These are phyloP conservation scores for Cryphonectria nitschkei DNA, from an alignment of 2,329 filamentous ascomycete genomes.

Conservation along the genomic window DNA sequence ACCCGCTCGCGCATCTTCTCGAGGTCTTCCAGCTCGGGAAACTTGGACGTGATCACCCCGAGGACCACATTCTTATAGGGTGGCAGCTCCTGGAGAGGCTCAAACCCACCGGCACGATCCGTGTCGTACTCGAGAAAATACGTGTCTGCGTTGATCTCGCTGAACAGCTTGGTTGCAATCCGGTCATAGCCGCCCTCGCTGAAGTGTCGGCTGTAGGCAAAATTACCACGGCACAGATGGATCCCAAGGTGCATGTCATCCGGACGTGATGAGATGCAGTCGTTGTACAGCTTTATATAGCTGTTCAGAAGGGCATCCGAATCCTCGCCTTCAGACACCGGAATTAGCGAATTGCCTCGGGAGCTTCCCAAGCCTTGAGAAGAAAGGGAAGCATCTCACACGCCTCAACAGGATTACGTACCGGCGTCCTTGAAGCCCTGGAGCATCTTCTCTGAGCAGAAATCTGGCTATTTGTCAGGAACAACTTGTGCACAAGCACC, in stretches of 20 bases:
- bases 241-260: constrained; percentile 71
- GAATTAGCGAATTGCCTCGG: not conserved
- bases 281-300: constrained; percentile 76
- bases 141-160: constrained; percentile 52
- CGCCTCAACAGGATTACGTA: constrained; percentile 1
- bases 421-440: constrained; percentile 58
- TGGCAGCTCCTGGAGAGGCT: constrained; percentile 63
- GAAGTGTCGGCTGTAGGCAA: constrained; percentile 65
- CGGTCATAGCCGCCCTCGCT: constrained; percentile 66
- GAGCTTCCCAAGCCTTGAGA: not conserved
- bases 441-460: constrained; percentile 71
- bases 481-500: not conserved
- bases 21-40: constrained; percentile 59
- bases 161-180: constrained; percentile 64
- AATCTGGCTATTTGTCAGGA: constrained; percentile 49
- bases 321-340: constrained; percentile 46
- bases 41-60: constrained; percentile 65
- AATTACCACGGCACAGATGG: constrained; percentile 68
- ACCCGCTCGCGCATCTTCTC: constrained; percentile 59
- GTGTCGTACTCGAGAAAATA: constrained; percentile 61
- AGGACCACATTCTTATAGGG: constrained; percentile 64
- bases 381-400: not conserved
- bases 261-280: constrained; percentile 64
- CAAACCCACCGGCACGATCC: constrained; percentile 61
- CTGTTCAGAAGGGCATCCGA: constrained; percentile 68